Conservation (phyloP, 805 yeast genomes). For the Hanseniaspora pseudoguilliermondii region DNA sequence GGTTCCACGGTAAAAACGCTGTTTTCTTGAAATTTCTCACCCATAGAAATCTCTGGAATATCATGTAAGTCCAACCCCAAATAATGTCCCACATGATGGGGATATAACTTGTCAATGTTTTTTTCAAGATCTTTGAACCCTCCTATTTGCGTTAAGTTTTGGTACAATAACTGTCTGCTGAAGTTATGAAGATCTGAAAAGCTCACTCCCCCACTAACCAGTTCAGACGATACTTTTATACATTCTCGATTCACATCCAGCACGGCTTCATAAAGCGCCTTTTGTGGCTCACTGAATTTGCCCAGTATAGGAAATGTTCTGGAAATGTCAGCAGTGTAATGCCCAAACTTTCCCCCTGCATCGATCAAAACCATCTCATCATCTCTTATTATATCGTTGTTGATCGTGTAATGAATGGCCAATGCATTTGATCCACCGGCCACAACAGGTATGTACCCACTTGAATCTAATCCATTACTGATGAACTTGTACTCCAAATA, state of each 20-base stretch:
- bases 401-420: slow-evolving; percentile 86
- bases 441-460: slow-evolving; percentile 90
- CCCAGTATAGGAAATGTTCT: slow-evolving; percentile 91
- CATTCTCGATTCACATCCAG: slow-evolving; percentile 69
- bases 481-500: slow-evolving; percentile 72
- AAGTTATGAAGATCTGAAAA: slow-evolving; percentile 63
- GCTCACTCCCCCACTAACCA: slow-evolving; percentile 25
- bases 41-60: slow-evolving; percentile 50
- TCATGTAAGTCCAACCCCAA: slow-evolving; percentile 88
- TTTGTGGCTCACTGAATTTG: slow-evolving; percentile 61
- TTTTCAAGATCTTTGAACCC: slow-evolving; percentile 49
- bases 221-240: slow-evolving; percentile 44
- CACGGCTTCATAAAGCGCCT: slow-evolving; percentile 79
- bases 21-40: slow-evolving; percentile 41
- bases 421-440: slow-evolving; percentile 87
- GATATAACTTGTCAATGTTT: slow-evolving; percentile 50
- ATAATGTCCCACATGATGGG: slow-evolving; percentile 93
- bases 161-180: slow-evolving; percentile 46
- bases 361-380: slow-evolving; percentile 85
- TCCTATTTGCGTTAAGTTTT: slow-evolving; percentile 49
- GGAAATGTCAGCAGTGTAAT: slow-evolving; percentile 90
- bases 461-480: slow-evolving; percentile 75
- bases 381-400: slow-evolving; percentile 64
- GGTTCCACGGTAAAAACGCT: slow-evolving; percentile 94
- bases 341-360: slow-evolving; percentile 89